Evolutionary conservation across 805 yeast species (phyloP).

Genomic region (Starmerella geochares): DNA sequence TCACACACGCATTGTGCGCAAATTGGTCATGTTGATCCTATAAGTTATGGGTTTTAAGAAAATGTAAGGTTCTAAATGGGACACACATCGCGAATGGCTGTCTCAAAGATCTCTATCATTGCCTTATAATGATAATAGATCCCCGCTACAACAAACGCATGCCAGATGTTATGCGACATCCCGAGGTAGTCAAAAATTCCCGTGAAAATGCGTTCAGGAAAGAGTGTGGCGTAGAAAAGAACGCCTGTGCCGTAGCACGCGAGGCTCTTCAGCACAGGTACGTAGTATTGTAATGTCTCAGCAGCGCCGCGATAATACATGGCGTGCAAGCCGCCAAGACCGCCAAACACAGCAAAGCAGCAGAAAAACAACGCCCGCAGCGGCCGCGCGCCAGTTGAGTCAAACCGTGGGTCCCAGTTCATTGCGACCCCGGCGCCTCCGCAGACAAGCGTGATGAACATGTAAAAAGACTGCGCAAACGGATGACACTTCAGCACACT

Average conservation of each 20-base stretch:
- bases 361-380: slow-evolving; percentile 72
- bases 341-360: slow-evolving; percentile 66
- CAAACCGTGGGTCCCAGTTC: slow-evolving; percentile 90
- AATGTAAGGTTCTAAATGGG: not conserved
- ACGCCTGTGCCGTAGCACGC: slow-evolving; percentile 74
- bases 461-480: slow-evolving; percentile 39
- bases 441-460: slow-evolving; percentile 51
- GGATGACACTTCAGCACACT: slow-evolving; percentile 59
- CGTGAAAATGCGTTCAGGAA: slow-evolving; percentile 69
- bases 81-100: slow-evolving; percentile 29
- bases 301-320: slow-evolving; percentile 46
- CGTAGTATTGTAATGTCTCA: slow-evolving; percentile 44
- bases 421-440: slow-evolving; percentile 65
- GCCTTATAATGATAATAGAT: slow-evolving; percentile 82
- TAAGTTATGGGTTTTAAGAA: no score
- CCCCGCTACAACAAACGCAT: slow-evolving; percentile 78
- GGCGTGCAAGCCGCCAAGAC: slow-evolving; percentile 50
- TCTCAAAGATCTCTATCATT: slow-evolving; percentile 57
- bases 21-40: no score
- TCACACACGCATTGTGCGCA: no score
- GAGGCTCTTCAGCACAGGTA: slow-evolving; percentile 63
- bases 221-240: slow-evolving; percentile 70
- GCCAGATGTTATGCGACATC: slow-evolving; percentile 98
- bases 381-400: slow-evolving; percentile 72
- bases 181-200: slow-evolving; percentile 38